Base-by-base conservation (phyloP, 352 stramenopile genomes). In the Peronosclerospora sorghi region DNA sequence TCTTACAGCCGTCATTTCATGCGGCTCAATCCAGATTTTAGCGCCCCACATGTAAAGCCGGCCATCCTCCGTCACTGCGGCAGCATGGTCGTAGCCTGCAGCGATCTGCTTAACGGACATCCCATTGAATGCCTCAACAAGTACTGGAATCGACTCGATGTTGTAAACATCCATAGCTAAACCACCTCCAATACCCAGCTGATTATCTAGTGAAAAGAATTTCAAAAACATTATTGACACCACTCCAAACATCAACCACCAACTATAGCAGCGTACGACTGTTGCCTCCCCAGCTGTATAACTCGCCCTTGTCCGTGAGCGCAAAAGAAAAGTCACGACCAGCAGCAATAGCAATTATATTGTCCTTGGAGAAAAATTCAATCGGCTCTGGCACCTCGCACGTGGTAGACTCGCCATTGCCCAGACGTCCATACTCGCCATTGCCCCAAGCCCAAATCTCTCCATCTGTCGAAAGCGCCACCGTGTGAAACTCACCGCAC, bases 161-260 rank as follows among this genome's bases (percentile, higher is more conserved):
- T 89, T 87, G 75, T 96, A 96, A 24, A 96, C 77, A 49, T 97
- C 88, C 73, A 97, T 93, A 17, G 78, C 65, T 20, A 96, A 46
- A 9, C 86, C 83, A 13, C 86, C 85, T 13, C 85, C 86, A 21
- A 95, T 73, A 17, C 86, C 86, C 21, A 96, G 48, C 52, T 96
- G 86, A 50, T 86, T 88, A 53, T 92, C 79, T 90, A 51, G 4
- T 35, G n/a, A 44, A 8, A 40, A 28, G 19, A 29, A 13, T 4
- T 28, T 42, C 18, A 51, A 41, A 28, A 32, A 42, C 20, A 17
- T 35, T 17, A 18, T 61, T n/a, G 54, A 17, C 24, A 40, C 28
- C 18, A 47, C 39, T 18, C 12, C 35, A 36, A 48, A 17, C 5
- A 20, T 1, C 17, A 42, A 34, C 47, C 14, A 23, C 0, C 4